Conservation (phyloP, 2,329 filamentous ascomycete species). For the Tolypocladium ophioglossoides region DNA sequence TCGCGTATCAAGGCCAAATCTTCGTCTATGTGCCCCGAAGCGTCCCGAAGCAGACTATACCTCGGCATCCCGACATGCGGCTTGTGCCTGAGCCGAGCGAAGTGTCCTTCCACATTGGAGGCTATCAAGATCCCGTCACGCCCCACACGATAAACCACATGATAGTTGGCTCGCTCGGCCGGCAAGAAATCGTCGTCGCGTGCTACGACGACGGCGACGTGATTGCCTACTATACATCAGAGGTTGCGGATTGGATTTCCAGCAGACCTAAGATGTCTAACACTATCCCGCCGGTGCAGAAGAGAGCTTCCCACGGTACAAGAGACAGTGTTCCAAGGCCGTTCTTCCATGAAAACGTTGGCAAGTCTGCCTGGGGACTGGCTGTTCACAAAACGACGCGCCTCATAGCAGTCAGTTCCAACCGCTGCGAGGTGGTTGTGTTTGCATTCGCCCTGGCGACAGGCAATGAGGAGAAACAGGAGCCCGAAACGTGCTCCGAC, state of each 20-base stretch:
- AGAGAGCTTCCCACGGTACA: not conserved
- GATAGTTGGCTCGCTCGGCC: constrained; percentile 56
- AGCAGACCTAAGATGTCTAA: constrained; percentile 2
- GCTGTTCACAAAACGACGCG: constrained; percentile 73
- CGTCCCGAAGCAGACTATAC: constrained; percentile 36
- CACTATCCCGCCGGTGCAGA: constrained; percentile 3
- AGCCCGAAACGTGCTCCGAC: constrained; percentile 3
- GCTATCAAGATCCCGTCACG: constrained; percentile 38
- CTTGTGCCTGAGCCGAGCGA: constrained; percentile 33
- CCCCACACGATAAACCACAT: constrained; percentile 61
- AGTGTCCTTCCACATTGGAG: constrained; percentile 29
- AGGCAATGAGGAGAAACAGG: not conserved
- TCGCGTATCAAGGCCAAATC: constrained; percentile 45
- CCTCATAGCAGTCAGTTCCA: constrained; percentile 77
- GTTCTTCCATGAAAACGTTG: constrained; percentile 70
- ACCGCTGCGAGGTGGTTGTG: constrained; percentile 46
- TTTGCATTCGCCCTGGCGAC: constrained; percentile 35
- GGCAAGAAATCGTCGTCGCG: constrained; percentile 57
- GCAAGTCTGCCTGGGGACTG: constrained; percentile 76
- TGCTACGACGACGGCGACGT: constrained; percentile 69
- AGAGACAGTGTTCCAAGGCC: constrained; percentile 19
- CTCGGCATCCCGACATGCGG: constrained; percentile 36
- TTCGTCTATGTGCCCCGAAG: constrained; percentile 44
- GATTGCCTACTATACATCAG: constrained; percentile 54
- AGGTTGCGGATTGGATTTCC: constrained; percentile 34